Evolutionary conservation across 306 rosid species (phyloP), one percentile per base, ranked within the genome.

Genomic region (Cercis canadensis): DNA sequence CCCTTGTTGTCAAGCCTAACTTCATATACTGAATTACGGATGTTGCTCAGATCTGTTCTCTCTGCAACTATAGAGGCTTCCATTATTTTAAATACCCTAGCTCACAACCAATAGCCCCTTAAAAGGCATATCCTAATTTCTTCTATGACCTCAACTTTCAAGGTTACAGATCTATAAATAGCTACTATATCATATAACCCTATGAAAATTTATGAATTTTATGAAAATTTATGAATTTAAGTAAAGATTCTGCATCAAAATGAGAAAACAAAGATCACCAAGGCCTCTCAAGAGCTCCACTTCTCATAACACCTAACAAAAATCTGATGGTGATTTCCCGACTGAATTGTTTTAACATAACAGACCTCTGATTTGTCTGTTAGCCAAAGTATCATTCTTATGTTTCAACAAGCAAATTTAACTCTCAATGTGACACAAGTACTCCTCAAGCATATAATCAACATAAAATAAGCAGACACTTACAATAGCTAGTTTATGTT

Each of bases 401-500:
- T 40, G 16, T 18, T 57, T 46, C 56, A 62, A 43, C 33, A 59
- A 52, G 33, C 19, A 57, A 45, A 54, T 46, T 41, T 37, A 47
- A 15, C 18, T 63, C 54, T 58, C 33, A 70, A 45, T 6, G 8
- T 33, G 58, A 64, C 16, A 39, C 47, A 65, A 60, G 66, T 75
- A 47, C 65, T 47, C 57, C 62, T 70, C 62, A 60, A 60, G 82
- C 74, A 78, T 65, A 73, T 60, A 44, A 78, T 50, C 62, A 72
- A 51, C 39, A 39, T 6, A 67, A 72, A 67, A 64, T 15, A 71
- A 59, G 16, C 24, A 47, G 78, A 75, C 29, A 89, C 97, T 83
- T 80, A 91, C 99, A 78, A 86, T 57, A 53, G 75, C 81, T 62
- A 89, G 70, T 74, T 95, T 95, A 65, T 65, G 82, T 73, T 95